phyloP scores from a whole-genome alignment of 1,284 basidiomycete species.

The Cutaneotrichosporon sp. region DNA sequence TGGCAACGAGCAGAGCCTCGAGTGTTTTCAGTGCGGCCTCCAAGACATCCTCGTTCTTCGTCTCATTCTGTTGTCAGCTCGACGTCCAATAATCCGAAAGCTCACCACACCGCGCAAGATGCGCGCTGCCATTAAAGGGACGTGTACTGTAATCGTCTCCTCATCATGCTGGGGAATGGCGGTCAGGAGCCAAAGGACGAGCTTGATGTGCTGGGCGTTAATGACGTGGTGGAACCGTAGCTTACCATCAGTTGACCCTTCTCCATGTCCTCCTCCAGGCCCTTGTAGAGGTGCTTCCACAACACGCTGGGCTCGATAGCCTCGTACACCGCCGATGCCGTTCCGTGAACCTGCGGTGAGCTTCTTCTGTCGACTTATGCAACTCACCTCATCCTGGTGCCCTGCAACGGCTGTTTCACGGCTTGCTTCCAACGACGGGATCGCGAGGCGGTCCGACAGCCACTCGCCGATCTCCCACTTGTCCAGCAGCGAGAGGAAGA shows the following conservation, averaged over 20 bases:
- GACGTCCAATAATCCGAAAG: neutral
- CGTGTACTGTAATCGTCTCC: conserved; percentile 44
- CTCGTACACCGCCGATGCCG: conserved; percentile 87
- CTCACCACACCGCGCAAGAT: conserved; percentile 18
- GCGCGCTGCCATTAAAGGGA: conserved; percentile 31
- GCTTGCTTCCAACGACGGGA: conserved; percentile 61
- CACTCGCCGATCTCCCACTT: conserved; percentile 93
- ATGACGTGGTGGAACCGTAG: neutral
- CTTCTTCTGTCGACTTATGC: neutral
- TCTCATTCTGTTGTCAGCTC: conserved; percentile 8
- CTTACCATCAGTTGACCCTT: conserved; percentile 6
- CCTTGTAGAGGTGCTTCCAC: conserved; percentile 72
- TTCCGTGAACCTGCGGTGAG: conserved; percentile 61
- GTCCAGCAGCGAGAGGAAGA: conserved; percentile 91
- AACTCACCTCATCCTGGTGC: conserved; percentile 52
- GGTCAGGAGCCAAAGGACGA: conserved; percentile 54
- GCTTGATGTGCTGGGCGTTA: conserved; percentile 32
- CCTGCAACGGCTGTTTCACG: conserved; percentile 16
- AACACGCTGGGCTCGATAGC: conserved; percentile 84
- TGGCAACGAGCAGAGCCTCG: conserved; percentile 13
- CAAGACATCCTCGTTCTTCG: conserved; percentile 2
- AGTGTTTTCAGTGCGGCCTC: conserved; percentile 13
- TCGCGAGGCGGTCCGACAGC: conserved; percentile 73
- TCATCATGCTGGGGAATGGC: conserved; percentile 58
- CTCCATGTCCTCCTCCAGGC: conserved; percentile 55